Conservation (phyloP, 805 yeast genomes). For the Lachancea nothofagi region DNA sequence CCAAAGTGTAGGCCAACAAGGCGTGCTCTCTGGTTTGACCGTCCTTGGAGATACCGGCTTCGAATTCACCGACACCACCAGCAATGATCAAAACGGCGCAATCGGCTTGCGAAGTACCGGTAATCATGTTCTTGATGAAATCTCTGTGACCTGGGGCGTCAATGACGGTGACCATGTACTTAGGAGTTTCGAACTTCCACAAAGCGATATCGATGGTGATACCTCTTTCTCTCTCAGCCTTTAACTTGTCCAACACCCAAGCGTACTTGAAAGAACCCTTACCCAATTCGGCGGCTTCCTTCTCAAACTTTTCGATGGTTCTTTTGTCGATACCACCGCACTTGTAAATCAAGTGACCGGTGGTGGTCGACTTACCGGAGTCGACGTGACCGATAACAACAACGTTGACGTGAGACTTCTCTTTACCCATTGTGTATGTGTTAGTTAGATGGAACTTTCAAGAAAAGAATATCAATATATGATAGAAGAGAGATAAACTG, state of each 20-base stretch:
- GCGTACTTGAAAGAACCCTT: constrained; percentile 98
- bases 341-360: constrained; percentile 98
- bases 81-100: constrained; percentile 87
- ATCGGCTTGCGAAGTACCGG: constrained; percentile 93
- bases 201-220: constrained; percentile 91
- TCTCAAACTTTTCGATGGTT: constrained; percentile 96
- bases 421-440: constrained; percentile 64
- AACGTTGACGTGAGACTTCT: constrained; percentile 97
- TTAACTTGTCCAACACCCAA: constrained; percentile 92
- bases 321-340: constrained; percentile 99
- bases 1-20: constrained; percentile 81
- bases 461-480: not conserved
- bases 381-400: constrained; percentile 99
- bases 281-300: constrained; percentile 96
- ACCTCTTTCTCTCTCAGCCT: constrained; percentile 97
- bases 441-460: constrained; percentile 9
- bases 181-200: constrained; percentile 90
- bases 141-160: constrained; percentile 97
- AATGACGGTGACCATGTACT: constrained; percentile 83
- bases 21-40: constrained; percentile 97
- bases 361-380: constrained; percentile 97
- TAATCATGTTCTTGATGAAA: constrained; percentile 93
- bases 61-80: constrained; percentile 92
- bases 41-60: constrained; percentile 91
- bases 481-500: not conserved